phyloP scores from a whole-genome alignment of 1,284 basidiomycete species.

The Moesziomyces sp. region DNA sequence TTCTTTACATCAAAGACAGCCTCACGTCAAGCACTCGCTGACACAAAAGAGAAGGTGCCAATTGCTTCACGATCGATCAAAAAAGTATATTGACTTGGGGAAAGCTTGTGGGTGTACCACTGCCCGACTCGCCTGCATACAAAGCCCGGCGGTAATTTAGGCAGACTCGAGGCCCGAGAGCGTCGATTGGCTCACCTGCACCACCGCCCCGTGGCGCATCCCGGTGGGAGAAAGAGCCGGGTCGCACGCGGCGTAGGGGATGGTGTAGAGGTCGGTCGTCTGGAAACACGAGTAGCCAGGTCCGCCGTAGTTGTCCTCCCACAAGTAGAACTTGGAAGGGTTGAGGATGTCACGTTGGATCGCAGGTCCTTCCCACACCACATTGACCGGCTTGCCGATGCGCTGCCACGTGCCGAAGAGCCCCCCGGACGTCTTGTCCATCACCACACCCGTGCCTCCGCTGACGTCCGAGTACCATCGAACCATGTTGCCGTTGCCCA shows the following conservation, averaged over 20 bases:
- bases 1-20: too few species aligned
- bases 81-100: too few species aligned
- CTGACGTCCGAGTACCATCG: constrained; percentile 31
- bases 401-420: constrained; percentile 31
- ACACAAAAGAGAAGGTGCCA: too few species aligned
- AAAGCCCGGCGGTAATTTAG: too few species aligned
- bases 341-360: constrained; percentile 29
- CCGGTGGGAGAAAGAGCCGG: constrained; percentile 18
- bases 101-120: too few species aligned
- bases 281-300: constrained; percentile 34
- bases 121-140: too few species aligned
- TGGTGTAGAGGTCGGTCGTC: constrained; percentile 17
- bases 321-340: constrained; percentile 27
- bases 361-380: constrained; percentile 28
- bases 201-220: constrained; percentile 28
- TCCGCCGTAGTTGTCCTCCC: constrained; percentile 36
- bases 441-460: constrained; percentile 19
- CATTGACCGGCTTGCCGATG: constrained; percentile 26
- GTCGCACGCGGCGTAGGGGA: constrained; percentile 23
- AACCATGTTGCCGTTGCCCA: constrained; percentile 22
- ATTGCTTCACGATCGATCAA: too few species aligned
- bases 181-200: constrained; percentile 2
- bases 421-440: constrained; percentile 22
- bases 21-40: too few species aligned
- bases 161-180: constrained; percentile 4